Evolutionary conservation across 208 protist genomes (phyloP), one percentile per base, ranked within the genome.

Genomic region (Hexamita inflata): DNA sequence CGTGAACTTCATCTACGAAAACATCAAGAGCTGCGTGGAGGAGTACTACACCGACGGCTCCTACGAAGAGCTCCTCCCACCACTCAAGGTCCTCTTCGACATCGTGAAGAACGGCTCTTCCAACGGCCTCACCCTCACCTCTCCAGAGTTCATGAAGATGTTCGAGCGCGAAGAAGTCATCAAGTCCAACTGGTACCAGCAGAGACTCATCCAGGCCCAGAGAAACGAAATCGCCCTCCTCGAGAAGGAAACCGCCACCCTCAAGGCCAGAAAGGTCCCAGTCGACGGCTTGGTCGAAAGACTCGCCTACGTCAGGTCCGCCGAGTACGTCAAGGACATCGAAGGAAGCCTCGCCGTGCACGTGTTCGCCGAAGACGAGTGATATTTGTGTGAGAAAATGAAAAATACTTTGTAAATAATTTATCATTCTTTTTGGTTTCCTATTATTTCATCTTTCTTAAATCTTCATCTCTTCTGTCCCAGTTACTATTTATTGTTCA

Each of bases 81-180:
- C 83, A 34, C 74, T 86, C 29, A 61, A 81, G n/a, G 42, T 62
- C 38, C 67, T 86, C 28, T 30, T 84, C 28, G 26, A 84, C 29
- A 80, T 80, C 30, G 77, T 80, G 49, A 79, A 77, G n/a, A n/a
- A 81, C 42, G 83, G 79, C 38, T 34, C 49, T n/a, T 80, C 78
- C 58, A 74, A 80, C 19, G 79, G 79, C 2, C 60, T 79, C 49
- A 77, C 62, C 26, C 0, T 77, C 2, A 26, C 64, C 30, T 58
- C 35, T 19, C 76, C 68, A 0, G 78, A 84, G 73, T 81, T 82
- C 68, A 38, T 74, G 29, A 59, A 70, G 15, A 39, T 81, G 68
- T 84, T 76, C 49, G 75, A 41, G 9, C 11, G 65, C 0, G 79
- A 82, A n/a, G 4, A 68, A 42, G 39, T 84, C 26, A 28, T 84